Percentiles rank a stretch among this genome's conserved stretches.
Conservation (phyloP, 2,329 filamentous ascomycete species). For the Ilyonectria destructans region DNA sequence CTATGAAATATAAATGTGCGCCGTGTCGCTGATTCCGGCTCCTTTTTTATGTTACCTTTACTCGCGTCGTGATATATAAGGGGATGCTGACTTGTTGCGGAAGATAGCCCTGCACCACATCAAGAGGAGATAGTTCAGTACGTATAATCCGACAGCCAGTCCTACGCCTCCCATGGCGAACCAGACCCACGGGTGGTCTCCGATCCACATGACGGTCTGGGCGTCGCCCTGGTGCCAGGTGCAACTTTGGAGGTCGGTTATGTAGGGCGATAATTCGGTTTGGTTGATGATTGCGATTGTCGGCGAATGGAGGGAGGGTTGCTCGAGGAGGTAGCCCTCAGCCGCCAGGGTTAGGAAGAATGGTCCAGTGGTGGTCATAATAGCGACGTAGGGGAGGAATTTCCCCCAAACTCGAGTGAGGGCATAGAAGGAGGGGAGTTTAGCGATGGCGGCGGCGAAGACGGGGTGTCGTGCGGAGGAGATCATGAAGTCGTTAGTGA, state of each 20-base stretch:
- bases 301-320: constrained; percentile 52
- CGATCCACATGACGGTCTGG: constrained; percentile 65
- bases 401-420: constrained; percentile 72
- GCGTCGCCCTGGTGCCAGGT: constrained; percentile 66
- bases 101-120: no score
- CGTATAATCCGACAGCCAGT: constrained; percentile 31
- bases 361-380: constrained; percentile 86
- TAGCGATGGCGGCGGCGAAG: constrained; percentile 79
- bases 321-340: constrained; percentile 78
- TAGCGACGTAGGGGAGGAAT: constrained; percentile 79
- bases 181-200: constrained; percentile 54
- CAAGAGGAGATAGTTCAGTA: constrained; percentile 37
- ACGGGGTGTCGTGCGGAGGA: constrained; percentile 81
- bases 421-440: constrained; percentile 74
- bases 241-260: constrained; percentile 57
- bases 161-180: constrained; percentile 50
- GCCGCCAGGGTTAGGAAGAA: constrained; percentile 83
- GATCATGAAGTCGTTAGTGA: constrained; percentile 88
- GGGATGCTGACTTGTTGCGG: no score
- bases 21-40: no score
- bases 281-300: constrained; percentile 51
- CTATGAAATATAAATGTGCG: no score
- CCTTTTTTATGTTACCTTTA: no score
- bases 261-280: constrained; percentile 48
- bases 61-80: no score